These are phyloP conservation scores for Cantharellus cinnabarinus DNA, from an alignment of 768 basidiomycete species.

Conservation along the genomic window DNA sequence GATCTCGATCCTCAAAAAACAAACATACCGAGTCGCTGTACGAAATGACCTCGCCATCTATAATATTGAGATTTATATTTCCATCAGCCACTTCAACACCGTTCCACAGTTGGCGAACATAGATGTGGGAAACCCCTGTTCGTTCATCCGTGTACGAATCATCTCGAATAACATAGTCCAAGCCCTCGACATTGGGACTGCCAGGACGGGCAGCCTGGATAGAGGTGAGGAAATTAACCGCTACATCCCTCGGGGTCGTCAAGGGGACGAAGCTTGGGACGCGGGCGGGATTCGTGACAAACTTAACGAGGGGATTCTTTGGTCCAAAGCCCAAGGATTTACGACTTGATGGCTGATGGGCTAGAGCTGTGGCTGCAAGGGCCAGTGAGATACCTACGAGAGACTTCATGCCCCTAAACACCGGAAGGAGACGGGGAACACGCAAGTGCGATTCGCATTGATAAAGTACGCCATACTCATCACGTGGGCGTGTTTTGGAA, in stretches of 20 bases:
- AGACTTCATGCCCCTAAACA: neutral
- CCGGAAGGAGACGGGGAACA: no score
- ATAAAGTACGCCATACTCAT: no score
- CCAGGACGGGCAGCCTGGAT: constrained; percentile 23
- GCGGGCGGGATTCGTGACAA: constrained; percentile 14
- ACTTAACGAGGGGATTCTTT: constrained; percentile 42
- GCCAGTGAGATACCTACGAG: neutral
- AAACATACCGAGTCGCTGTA: constrained; percentile 66
- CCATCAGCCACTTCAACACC: constrained; percentile 80
- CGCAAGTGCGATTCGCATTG: no score
- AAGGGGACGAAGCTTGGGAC: constrained; percentile 20
- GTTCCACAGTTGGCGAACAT: constrained; percentile 64
- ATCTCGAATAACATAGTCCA: constrained; percentile 29
- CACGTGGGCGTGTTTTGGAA: no score
- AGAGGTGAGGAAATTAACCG: constrained; percentile 36
- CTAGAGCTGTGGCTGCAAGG: neutral
- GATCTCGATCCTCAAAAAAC: neutral
- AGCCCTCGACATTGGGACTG: constrained; percentile 10
- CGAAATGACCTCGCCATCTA: constrained; percentile 62
- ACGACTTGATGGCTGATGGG: constrained; percentile 18
- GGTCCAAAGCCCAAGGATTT: constrained; percentile 89
- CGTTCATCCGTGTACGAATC: constrained; percentile 76
- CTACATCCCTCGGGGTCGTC: constrained; percentile 26
- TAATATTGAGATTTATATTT: constrained; percentile 85
- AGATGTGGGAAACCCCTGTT: constrained; percentile 78